Conservation (phyloP, 768 basidiomycete genomes). For the Clavaria fumosa region DNA sequence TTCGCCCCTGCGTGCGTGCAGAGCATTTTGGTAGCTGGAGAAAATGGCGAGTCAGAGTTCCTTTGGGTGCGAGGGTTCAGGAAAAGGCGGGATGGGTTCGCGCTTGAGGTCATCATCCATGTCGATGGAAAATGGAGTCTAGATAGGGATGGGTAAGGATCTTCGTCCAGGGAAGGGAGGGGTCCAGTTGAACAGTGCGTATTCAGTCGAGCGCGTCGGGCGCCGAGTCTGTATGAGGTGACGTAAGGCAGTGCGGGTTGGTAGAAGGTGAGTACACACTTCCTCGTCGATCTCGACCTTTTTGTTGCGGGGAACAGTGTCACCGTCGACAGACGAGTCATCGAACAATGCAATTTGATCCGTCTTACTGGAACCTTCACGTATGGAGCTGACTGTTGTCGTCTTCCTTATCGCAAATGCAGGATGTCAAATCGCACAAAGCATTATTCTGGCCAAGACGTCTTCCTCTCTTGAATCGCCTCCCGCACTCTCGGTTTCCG, state of each 20-base stretch:
- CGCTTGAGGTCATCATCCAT: conserved; percentile 84
- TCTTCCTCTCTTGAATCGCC: too few relatives aligned
- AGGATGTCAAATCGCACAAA: too few relatives aligned
- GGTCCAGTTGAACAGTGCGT: conserved; percentile 58
- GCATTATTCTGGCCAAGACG: too few relatives aligned
- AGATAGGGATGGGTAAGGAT: conserved; percentile 62
- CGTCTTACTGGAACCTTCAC: too few relatives aligned
- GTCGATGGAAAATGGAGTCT: conserved; percentile 52
- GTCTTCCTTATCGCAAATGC: too few relatives aligned
- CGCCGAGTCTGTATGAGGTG: conserved; percentile 26
- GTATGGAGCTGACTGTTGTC: too few relatives aligned
- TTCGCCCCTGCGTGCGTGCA: conserved; percentile 74
- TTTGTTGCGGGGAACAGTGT: conserved; percentile 57
- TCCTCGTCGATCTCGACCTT: conserved; percentile 76
- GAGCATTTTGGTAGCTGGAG: conserved; percentile 85
- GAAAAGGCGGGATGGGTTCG: conserved; percentile 42
- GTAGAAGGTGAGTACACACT: too few relatives aligned
- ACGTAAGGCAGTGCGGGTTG: too few relatives aligned
- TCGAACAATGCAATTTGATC: conserved; percentile 67
- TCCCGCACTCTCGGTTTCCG: too few relatives aligned
- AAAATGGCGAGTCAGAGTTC: background rate
- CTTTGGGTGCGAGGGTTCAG: conserved; percentile 1
- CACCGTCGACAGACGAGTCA: conserved; percentile 59
- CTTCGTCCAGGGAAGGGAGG: conserved; percentile 72
- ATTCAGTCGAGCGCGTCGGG: conserved; percentile 71